Conservation (phyloP, 129 eudicot species). For the Erigeron canadensis region DNA sequence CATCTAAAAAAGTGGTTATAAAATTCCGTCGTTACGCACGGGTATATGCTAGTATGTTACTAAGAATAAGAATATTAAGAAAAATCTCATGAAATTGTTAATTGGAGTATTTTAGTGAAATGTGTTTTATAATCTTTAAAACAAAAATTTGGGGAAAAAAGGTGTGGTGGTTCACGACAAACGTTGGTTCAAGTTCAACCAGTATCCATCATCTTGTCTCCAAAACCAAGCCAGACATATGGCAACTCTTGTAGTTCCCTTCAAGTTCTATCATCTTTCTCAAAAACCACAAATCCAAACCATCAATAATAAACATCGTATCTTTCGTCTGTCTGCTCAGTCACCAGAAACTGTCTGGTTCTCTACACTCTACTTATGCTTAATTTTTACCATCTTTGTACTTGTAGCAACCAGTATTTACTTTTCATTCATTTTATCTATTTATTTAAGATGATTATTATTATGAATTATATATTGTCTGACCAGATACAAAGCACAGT, state of each 20-base stretch:
- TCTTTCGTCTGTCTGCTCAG: slow-evolving; percentile 27
- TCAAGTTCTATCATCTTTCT: background rate
- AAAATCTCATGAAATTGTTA: too few species aligned
- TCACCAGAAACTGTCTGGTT: slow-evolving; percentile 29
- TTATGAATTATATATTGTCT: background rate
- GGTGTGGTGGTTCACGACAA: too few species aligned
- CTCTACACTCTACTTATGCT: background rate
- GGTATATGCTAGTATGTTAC: too few species aligned
- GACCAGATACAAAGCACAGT: slow-evolving; percentile 28
- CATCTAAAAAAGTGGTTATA: too few species aligned
- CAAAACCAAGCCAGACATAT: slow-evolving; percentile 8
- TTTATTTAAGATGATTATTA: too few species aligned
- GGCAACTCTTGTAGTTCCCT: slow-evolving; percentile 19
- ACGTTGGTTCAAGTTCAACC: background rate
- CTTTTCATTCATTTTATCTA: background rate
- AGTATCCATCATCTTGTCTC: slow-evolving; percentile 13
- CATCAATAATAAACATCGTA: slow-evolving; percentile 3
- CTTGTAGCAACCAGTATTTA: background rate
- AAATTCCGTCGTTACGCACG: too few species aligned
- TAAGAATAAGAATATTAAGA: too few species aligned
- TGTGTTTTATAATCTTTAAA: too few species aligned
- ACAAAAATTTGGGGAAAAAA: too few species aligned
- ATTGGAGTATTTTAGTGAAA: too few species aligned
- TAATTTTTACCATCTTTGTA: background rate
- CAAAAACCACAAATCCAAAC: slow-evolving; percentile 15